These are phyloP conservation scores for Isoetes engelmannii DNA, from an alignment of 83 land plant genomes.

Conservation along the genomic window DNA sequence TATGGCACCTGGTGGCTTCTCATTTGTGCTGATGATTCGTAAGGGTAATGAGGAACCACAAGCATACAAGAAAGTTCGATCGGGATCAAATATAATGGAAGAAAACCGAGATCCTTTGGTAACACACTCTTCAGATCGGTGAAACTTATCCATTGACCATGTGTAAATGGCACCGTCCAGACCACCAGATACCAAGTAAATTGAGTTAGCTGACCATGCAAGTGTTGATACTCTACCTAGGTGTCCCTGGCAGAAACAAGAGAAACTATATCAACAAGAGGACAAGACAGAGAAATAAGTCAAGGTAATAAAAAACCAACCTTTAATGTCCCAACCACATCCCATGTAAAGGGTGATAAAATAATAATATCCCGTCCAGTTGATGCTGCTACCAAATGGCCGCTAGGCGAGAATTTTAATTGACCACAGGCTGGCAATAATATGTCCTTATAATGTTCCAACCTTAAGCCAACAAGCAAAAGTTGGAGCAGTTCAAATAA, in stretches of 20 bases:
- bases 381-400: constrained; percentile 16
- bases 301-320: background rate
- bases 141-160: constrained; percentile 17
- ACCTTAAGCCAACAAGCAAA: background rate
- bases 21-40: constrained; percentile 12
- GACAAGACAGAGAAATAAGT: background rate
- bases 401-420: constrained; percentile 19
- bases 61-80: background rate
- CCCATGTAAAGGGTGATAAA: constrained; percentile 15
- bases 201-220: constrained; percentile 16
- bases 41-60: constrained; percentile 13
- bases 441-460: background rate
- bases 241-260: constrained; percentile 10
- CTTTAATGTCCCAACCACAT: constrained; percentile 6
- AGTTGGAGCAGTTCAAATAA: too few relatives aligned
- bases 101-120: constrained; percentile 17
- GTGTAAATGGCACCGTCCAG: constrained; percentile 16
- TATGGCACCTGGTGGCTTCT: constrained; percentile 6
- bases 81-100: constrained; percentile 10
- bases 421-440: background rate
- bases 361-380: constrained; percentile 10
- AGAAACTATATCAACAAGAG: background rate
- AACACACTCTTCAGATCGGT: constrained; percentile 14
- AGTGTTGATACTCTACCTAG: constrained; percentile 7
- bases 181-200: constrained; percentile 17